A percentile compares a stretch with the other conserved stretches of the same genome.
Conservation (phyloP, 768 basidiomycete species). For the Neoboletus brunneissimus region DNA sequence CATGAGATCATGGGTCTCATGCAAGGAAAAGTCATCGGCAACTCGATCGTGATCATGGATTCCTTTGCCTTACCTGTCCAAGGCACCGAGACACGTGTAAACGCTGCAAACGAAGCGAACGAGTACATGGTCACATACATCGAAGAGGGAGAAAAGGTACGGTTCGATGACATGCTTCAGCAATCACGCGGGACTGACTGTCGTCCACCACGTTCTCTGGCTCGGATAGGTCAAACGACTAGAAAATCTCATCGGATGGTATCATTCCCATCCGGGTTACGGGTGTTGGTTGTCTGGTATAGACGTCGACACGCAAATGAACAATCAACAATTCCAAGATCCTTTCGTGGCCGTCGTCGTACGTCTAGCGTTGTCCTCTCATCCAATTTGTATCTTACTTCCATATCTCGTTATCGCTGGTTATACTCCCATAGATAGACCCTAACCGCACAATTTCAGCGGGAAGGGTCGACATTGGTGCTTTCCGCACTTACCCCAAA, state of each 20-base stretch:
- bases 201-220: neutral
- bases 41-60: conserved; percentile 84
- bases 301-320: conserved; percentile 95
- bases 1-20: conserved; percentile 99
- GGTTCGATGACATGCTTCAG: conserved; percentile 6
- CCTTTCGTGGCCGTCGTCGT: conserved; percentile 98
- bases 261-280: conserved; percentile 98
- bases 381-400: neutral
- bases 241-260: conserved; percentile 95
- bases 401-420: neutral
- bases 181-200: neutral
- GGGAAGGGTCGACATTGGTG: conserved; percentile 98
- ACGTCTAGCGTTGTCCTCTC: conserved; percentile 28
- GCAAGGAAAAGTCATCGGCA: conserved; percentile 91
- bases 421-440: conserved; percentile 63
- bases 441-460: conserved; percentile 98
- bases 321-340: conserved; percentile 92
- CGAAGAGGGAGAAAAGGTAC: conserved; percentile 73
- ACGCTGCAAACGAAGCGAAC: conserved; percentile 91
- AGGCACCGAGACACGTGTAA: conserved; percentile 97
- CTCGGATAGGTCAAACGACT: conserved; percentile 66
- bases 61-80: conserved; percentile 96
- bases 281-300: conserved; percentile 99
- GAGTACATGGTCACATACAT: conserved; percentile 99
- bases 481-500: conserved; percentile 96